These are phyloP conservation scores for Rubroboletus pulcherrimus DNA, from an alignment of 768 basidiomycete species.

Conservation along the genomic window DNA sequence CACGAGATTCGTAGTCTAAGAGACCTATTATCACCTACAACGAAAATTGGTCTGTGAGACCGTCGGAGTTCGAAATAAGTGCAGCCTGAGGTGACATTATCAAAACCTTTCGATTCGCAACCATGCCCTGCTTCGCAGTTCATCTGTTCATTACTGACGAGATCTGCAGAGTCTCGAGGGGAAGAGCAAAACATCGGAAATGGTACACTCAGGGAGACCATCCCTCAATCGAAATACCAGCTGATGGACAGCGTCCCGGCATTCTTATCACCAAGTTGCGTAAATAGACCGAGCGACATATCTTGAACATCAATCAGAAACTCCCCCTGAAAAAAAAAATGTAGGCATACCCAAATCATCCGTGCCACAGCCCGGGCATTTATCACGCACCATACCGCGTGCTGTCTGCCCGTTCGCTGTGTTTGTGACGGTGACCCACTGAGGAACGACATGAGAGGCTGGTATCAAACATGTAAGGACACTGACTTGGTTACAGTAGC, in stretches of 20 bases:
- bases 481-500: slow-evolving; percentile 58
- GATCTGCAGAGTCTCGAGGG: slow-evolving; percentile 2
- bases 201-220: slow-evolving; percentile 31
- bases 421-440: slow-evolving; percentile 60
- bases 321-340: not conserved
- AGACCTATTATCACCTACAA: not conserved
- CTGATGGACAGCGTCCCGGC: slow-evolving; percentile 46
- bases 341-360: slow-evolving; percentile 50
- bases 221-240: slow-evolving; percentile 50
- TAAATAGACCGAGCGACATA: slow-evolving; percentile 60
- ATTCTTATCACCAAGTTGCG: slow-evolving; percentile 43
- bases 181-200: not conserved
- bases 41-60: not conserved
- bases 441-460: slow-evolving; percentile 6
- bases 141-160: slow-evolving; percentile 8
- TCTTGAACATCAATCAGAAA: slow-evolving; percentile 37
- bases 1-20: not conserved
- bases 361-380: slow-evolving; percentile 50
- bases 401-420: slow-evolving; percentile 46
- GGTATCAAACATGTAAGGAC: not conserved
- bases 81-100: slow-evolving; percentile 6
- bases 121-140: slow-evolving; percentile 14
- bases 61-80: not conserved
- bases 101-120: slow-evolving; percentile 7
- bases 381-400: slow-evolving; percentile 51